Percentiles rank a stretch among this genome's conserved stretches.
These are phyloP conservation scores for Coemansia sp. DNA, from an alignment of 192 early-diverging fungal species.

Conservation along the genomic window DNA sequence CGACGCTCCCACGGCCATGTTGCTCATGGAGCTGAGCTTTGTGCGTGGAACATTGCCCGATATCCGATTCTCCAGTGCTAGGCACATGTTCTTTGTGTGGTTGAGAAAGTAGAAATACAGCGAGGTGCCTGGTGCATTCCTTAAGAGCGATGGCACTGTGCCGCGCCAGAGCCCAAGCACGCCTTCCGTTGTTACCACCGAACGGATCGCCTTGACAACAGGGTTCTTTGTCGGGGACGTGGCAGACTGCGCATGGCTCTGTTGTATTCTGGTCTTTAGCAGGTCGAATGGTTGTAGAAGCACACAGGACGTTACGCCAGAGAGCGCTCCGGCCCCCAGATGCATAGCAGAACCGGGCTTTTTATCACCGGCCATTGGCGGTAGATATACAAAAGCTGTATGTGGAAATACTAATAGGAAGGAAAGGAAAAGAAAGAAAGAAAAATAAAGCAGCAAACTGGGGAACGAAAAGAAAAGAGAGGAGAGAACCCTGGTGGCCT, in stretches of 20 bases:
- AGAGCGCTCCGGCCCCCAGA: slow-evolving; percentile 72
- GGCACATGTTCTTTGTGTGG: slow-evolving; percentile 34
- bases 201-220: slow-evolving; percentile 55
- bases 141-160: slow-evolving; percentile 44
- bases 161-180: slow-evolving; percentile 55
- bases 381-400: not conserved
- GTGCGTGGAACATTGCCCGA: slow-evolving; percentile 14
- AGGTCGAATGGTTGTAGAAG: slow-evolving; percentile 89
- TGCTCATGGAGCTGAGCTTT: slow-evolving; percentile 61
- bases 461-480: no score
- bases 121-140: slow-evolving; percentile 57
- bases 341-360: slow-evolving; percentile 60
- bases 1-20: slow-evolving; percentile 68
- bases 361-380: slow-evolving; percentile 19
- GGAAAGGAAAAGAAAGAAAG: not conserved
- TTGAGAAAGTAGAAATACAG: slow-evolving; percentile 64
- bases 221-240: slow-evolving; percentile 19
- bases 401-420: not conserved
- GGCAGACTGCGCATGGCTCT: slow-evolving; percentile 26
- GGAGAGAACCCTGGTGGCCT: no score
- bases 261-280: slow-evolving; percentile 77
- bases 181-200: slow-evolving; percentile 59
- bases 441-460: not conserved
- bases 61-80: slow-evolving; percentile 24
- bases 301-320: slow-evolving; percentile 74